phyloP scores from a whole-genome alignment of 257 asterid genomes.

The Orobanche coerulescens region DNA sequence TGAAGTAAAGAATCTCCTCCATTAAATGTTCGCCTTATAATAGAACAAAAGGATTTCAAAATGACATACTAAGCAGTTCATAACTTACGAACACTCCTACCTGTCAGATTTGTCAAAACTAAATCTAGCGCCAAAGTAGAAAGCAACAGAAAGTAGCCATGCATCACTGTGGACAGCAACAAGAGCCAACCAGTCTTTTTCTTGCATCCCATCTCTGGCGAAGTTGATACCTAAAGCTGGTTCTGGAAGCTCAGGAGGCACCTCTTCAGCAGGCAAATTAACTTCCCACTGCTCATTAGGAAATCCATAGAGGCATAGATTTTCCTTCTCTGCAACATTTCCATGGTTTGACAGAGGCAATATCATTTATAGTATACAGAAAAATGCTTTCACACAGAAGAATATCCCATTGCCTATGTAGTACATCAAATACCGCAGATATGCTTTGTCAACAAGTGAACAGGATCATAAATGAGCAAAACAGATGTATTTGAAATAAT shows the following conservation, averaged over 20 bases:
- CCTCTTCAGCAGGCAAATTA: slow-evolving; percentile 74
- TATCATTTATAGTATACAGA: slow-evolving; percentile 5
- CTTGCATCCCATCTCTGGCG: slow-evolving; percentile 82
- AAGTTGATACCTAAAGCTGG: slow-evolving; percentile 80
- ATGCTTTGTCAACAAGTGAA: slow-evolving; percentile 3
- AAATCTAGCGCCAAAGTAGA: slow-evolving; percentile 70
- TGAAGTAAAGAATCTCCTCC: neutral
- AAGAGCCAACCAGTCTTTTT: slow-evolving; percentile 69
- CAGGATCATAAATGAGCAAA: neutral
- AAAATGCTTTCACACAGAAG: slow-evolving; percentile 9
- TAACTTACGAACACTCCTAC: slow-evolving; percentile 29
- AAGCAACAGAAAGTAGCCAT: slow-evolving; percentile 71
- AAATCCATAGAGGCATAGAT: slow-evolving; percentile 67
- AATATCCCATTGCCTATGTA: neutral
- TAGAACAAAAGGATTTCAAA: slow-evolving; percentile 1
- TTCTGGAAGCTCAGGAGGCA: slow-evolving; percentile 83
- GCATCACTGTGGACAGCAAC: slow-evolving; percentile 83
- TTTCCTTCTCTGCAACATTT: slow-evolving; percentile 57
- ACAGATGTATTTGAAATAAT: neutral
- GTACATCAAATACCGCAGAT: neutral
- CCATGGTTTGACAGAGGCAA: slow-evolving; percentile 4
- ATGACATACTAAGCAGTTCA: neutral
- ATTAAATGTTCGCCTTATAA: neutral
- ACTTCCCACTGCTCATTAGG: slow-evolving; percentile 75
- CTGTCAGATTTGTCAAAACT: slow-evolving; percentile 64